These are phyloP conservation scores for Thelonectria olida DNA, from an alignment of 2,329 filamentous ascomycete genomes.

Conservation along the genomic window DNA sequence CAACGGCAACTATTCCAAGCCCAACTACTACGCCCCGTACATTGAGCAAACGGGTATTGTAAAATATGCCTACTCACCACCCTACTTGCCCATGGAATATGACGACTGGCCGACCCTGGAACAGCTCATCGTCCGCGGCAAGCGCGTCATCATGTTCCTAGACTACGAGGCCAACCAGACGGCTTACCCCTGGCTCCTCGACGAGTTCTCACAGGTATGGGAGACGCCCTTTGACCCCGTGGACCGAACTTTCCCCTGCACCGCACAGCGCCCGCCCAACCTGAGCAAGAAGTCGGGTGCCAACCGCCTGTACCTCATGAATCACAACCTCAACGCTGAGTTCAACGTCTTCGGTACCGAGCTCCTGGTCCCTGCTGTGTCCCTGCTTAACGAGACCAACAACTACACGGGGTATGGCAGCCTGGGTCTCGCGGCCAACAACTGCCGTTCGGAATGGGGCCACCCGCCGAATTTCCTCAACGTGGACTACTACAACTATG, in stretches of 20 bases:
- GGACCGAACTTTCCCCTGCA: constrained; percentile 77
- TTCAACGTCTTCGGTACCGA: constrained; percentile 71
- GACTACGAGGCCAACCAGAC: constrained; percentile 86
- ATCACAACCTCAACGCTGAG: constrained; percentile 90
- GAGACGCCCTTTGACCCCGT: constrained; percentile 86
- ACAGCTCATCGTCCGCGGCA: constrained; percentile 75
- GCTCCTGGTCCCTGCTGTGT: constrained; percentile 77
- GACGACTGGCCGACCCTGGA: constrained; percentile 86
- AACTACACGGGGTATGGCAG: constrained; percentile 71
- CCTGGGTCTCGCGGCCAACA: constrained; percentile 69
- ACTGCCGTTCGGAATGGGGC: constrained; percentile 70
- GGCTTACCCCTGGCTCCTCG: constrained; percentile 82
- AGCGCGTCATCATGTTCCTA: constrained; percentile 82
- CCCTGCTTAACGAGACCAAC: constrained; percentile 77
- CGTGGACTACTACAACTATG: constrained; percentile 86
- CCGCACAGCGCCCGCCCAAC: constrained; percentile 77
- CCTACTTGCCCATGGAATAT: constrained; percentile 74
- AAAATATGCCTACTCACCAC: constrained; percentile 77
- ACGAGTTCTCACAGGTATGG: constrained; percentile 90
- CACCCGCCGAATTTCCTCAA: constrained; percentile 80
- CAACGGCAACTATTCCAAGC: constrained; percentile 78
- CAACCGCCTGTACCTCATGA: constrained; percentile 80
- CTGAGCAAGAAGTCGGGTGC: constrained; percentile 63
- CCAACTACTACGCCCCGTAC: constrained; percentile 71
- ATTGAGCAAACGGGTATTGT: constrained; percentile 78